Evolutionary conservation across 2,329 filamentous ascomycete species (phyloP), one percentile per base, ranked within the genome.

Genomic region (Penicillium corylophilum): DNA sequence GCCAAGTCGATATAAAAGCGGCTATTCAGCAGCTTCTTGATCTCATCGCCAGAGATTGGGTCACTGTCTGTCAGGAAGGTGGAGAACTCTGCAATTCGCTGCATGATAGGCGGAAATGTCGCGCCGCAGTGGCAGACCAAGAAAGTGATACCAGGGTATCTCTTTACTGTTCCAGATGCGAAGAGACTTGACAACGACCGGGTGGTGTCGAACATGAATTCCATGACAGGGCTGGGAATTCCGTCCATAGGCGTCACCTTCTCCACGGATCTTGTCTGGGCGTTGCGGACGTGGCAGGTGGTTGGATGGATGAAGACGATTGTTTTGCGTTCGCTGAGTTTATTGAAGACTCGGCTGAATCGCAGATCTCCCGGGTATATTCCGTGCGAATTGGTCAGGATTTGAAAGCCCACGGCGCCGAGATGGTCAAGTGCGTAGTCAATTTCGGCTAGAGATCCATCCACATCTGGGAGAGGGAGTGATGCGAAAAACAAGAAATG

Each of bases 301-400:
- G 79, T 82, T 0, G 79, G 80, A 49, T 84, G 81, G 41, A 82
- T 76, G 61, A 84, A 83, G 1, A 82, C 69, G 1, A 72, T 75
- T 0, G 77, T 77, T 4, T 75, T 69, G 1, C 77, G 63, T 2
- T 64, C 57, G 48, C 82, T 76, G 23, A 84, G 62, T 31, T 73
- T 75, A 2, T 74, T 69, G 54, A 80, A 82, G 12, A 83, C 68
- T 0, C 69, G 64, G 20, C 76, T 73, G 24, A 83, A 71, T 1
- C 55, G 58, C 0, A 65, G 52, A 53, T 80, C 74, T 3, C 81
- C 81, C 0, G 82, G 64, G 58, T 83, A 83, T 12, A 73, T 57
- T 5, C 80, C 80, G 42, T 80, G 75, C 22, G 73, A 73, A 51
- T 83, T 84, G 1, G 80, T 80, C 60, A 80, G 56, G 4, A 83